phyloP scores from a whole-genome alignment of 2,329 filamentous ascomycete genomes.

The Aspergillus pseudonomiae region DNA sequence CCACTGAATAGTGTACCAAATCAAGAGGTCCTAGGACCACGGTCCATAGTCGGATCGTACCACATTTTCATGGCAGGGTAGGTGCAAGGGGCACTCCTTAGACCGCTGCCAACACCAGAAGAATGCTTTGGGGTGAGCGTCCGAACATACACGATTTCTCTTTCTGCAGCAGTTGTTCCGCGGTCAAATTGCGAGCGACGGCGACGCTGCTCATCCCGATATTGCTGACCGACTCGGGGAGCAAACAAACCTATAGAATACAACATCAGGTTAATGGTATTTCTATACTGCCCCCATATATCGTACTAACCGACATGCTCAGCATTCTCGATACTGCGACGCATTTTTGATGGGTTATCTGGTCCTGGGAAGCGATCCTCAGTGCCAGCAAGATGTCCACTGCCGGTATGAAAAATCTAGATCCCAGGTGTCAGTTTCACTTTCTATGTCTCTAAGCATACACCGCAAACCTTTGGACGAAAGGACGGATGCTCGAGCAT shows the following conservation, averaged over 20 bases:
- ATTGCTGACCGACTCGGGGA: conserved; percentile 73
- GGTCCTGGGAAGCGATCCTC: conserved; percentile 77
- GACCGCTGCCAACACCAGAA: conserved; percentile 20
- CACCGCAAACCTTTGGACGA: conserved; percentile 72
- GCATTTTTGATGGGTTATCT: conserved; percentile 85
- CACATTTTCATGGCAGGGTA: conserved; percentile 28
- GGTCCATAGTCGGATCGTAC: conserved; percentile 24
- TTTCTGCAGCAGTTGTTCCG: conserved; percentile 71
- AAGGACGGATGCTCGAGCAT: conserved; percentile 85
- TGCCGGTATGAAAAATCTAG: conserved; percentile 58
- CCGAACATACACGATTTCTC: conserved; percentile 56
- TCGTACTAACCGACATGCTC: conserved; percentile 72
- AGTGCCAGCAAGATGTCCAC: conserved; percentile 61
- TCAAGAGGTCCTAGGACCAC: conserved; percentile 26
- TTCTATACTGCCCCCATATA: background rate
- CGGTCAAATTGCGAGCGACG: conserved; percentile 79
- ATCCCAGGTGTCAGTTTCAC: conserved; percentile 15
- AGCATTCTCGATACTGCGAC: conserved; percentile 83
- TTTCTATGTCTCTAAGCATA: background rate
- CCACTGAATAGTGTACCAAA: background rate
- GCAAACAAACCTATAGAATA: conserved; percentile 63
- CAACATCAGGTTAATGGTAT: background rate
- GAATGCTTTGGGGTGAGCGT: conserved; percentile 24
- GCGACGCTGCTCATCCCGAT: conserved; percentile 74
- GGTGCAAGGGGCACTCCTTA: conserved; percentile 30